Evolutionary conservation across 306 rosid species (phyloP).

Genomic region (Coriaria nepalensis): DNA sequence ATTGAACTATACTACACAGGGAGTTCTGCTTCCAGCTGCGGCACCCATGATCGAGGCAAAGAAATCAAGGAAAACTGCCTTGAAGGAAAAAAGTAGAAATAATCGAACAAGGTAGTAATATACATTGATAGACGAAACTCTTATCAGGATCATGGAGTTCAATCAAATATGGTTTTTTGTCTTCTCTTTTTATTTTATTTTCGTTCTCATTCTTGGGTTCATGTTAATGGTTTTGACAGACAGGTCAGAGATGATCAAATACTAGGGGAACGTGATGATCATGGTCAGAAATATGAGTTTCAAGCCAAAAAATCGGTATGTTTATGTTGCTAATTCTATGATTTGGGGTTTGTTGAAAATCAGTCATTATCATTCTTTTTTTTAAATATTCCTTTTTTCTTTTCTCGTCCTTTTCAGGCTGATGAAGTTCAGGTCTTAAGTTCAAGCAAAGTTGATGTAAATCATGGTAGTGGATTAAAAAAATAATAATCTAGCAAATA

Average conservation of each 20-base stretch:
- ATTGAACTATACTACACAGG: slow-evolving; percentile 30
- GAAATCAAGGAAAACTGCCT: slow-evolving; percentile 17
- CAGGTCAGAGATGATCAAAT: slow-evolving; percentile 30
- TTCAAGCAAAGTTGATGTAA: slow-evolving; percentile 4
- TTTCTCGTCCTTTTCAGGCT: slow-evolving; percentile 30
- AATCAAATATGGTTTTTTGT: too few species aligned
- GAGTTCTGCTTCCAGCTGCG: slow-evolving; percentile 42
- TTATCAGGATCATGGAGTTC: too few species aligned
- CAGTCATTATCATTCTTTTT: neutral
- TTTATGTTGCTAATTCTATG: slow-evolving; percentile 14
- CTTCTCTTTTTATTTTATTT: neutral
- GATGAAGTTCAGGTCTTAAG: slow-evolving; percentile 31
- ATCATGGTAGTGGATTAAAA: too few species aligned
- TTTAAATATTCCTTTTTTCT: neutral
- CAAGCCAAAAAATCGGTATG: slow-evolving; percentile 33
- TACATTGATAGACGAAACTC: too few species aligned
- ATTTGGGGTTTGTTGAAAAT: neutral
- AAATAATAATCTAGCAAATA: too few species aligned
- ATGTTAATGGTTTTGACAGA: slow-evolving; percentile 38
- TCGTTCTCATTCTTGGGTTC: slow-evolving; percentile 17
- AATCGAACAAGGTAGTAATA: slow-evolving; percentile 39
- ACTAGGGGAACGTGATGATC: slow-evolving; percentile 26
- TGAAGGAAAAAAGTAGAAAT: slow-evolving; percentile 16
- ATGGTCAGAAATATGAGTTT: slow-evolving; percentile 28
- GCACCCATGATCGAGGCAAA: slow-evolving; percentile 16